Evolutionary conservation across 345 rosid species (phyloP), one percentile per base, ranked within the genome.

Genomic region (Syzygium aqueum): DNA sequence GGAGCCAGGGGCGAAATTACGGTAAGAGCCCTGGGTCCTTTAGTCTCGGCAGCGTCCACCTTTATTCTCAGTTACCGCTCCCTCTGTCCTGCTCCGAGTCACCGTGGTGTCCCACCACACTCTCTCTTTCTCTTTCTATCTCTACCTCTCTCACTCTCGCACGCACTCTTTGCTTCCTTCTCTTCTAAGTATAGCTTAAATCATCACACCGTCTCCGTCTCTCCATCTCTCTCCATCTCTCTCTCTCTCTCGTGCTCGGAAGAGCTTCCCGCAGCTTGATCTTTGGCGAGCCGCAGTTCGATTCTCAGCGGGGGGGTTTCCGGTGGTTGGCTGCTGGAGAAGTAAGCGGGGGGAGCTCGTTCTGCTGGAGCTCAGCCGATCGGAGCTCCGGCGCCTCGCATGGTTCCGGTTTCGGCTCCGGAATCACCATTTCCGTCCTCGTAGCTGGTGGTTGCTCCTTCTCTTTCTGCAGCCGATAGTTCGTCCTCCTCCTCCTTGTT

Each of bases 181-280:
- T 88, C 85, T 82, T 88, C 91, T 84, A 92, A 92, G 94, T 90
- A 2, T 50, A 87, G 94, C 94, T 90, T 88, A 88, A 92, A 90
- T 85, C 73, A 88, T 88, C 43, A 40, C 43, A 40, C 43, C 43
- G 5, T 4, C 43, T 40, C 43, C 84, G 86, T 85, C 89, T 33
- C 43, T 27, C 83, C 50, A 5, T 65, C 22, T 30, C 23, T 65
- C 11, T 65, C 21, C 17, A 43, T 27, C 73, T 37, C 8, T 85
- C 88, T 27, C 37, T n/a, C 84, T 37, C 6, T 67, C 25, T 73
- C 27, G 6, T 37, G 49, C 23, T 33, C 80, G 23, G 80, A 19
- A 3, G 49, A 37, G 80, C 57, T 78, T 8, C 43, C 53, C 5
- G 19, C 28, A 37, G 80, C 80, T 17, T 19, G 80, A 73, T 73